Evolutionary conservation across 768 basidiomycete species (phyloP), one percentile per base, ranked within the genome.

Genomic region (Hypsizygus marmoreus): DNA sequence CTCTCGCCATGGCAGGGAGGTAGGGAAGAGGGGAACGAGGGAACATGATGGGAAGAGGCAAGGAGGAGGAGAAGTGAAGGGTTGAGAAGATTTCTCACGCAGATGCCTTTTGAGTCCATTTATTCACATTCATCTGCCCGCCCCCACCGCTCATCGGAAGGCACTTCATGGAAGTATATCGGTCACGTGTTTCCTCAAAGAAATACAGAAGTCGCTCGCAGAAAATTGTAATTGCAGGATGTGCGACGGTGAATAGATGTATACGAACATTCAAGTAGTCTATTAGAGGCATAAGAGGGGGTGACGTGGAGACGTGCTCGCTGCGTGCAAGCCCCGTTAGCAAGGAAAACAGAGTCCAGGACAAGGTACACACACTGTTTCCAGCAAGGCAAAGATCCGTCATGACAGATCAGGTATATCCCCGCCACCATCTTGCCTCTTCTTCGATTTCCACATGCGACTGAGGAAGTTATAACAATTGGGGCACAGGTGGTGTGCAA

Each of bases 401-500:
- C 56, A 75, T 53, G 67, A 71, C 45, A 73, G 42, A 49, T 75
- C 73, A 17, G 73, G 67, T 14, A 73, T 67, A 4, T 58, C 65
- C 28, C 48, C 50, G 54, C 56, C 55, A 26, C 45, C 50, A 42
- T 45, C 33, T 24, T 56, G 62, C 47, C 71, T 71, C 49, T 47
- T 56, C 47, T 70, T 68, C 17, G 68, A 57, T 57, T 89, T 88
- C 80, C 80, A 90, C 58, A 72, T 72, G 45, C 85, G 71, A 48
- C 69, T 83, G 39, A 93, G 71, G 48, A 78, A 77, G 12, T 79
- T 81, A 58, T 88, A 95, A 64, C 95, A 97, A 25, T 72, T 74
- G 45, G 81, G 78, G 68, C 95, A 98, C 11, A 94, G 69, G 62
- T 95, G 84, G 60, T 95, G 94, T 13, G 89, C 84, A 12, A 95